Evolutionary conservation across 306 rosid genomes (phyloP).

Genomic region (Begonia masoniana): DNA sequence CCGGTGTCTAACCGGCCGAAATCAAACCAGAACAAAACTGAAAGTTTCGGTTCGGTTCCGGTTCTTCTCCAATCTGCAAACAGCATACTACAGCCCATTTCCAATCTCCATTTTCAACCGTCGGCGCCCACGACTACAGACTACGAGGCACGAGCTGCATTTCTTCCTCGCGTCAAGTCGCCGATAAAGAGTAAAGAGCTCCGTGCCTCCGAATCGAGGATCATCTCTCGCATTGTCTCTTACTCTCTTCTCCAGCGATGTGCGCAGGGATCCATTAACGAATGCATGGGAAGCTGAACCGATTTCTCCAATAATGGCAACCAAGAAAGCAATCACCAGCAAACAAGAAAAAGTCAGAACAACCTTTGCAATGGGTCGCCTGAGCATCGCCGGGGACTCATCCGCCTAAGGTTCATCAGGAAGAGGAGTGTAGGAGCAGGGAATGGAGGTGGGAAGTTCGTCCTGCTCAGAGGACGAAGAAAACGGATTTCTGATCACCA

Average conservation of each 20-base stretch:
- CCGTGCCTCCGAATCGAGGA: no score
- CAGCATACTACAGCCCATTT: no score
- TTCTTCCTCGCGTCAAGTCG: no score
- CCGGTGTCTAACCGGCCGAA: no score
- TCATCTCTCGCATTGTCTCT: no score
- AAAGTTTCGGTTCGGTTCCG: no score
- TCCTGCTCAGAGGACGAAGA: constrained; percentile 2
- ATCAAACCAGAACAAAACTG: no score
- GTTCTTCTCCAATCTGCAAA: no score
- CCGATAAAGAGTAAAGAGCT: no score
- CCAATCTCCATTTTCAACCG: no score
- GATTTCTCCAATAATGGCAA: constrained; percentile 14
- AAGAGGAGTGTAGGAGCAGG: constrained; percentile 26
- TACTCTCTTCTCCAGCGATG: constrained; percentile 1
- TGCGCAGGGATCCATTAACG: constrained; percentile 3
- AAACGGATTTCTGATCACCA: constrained; percentile 20
- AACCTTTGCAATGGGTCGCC: constrained; percentile 11
- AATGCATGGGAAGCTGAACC: not conserved
- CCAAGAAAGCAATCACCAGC: constrained; percentile 23
- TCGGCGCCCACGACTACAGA: no score
- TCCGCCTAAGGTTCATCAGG: constrained; percentile 12
- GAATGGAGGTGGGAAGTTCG: constrained; percentile 8
- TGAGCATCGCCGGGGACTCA: constrained; percentile 3
- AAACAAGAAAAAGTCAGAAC: constrained; percentile 24
- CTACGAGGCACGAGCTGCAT: no score